These are phyloP conservation scores for Fagopyrum tataricum DNA, from an alignment of 148 eudicot genomes.

Conservation along the genomic window DNA sequence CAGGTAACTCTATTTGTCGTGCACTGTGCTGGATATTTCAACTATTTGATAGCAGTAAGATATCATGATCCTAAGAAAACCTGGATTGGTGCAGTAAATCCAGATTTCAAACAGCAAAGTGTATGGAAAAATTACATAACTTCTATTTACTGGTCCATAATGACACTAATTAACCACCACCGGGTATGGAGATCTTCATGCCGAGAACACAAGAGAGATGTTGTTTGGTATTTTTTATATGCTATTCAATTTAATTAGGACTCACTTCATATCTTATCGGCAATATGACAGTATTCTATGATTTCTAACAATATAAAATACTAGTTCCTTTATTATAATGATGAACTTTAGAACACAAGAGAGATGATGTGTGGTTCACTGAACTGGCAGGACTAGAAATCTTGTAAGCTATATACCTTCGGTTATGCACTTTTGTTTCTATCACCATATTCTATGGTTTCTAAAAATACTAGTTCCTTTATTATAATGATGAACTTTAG, in stretches of 20 bases:
- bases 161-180: conserved; percentile 85
- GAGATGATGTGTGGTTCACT: conserved; percentile 14
- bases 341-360: too few species aligned
- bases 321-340: too few species aligned
- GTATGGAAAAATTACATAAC: conserved; percentile 57
- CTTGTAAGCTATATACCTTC: conserved; percentile 28
- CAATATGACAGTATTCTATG: conserved; percentile 57
- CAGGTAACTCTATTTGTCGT: conserved; percentile 71
- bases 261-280: conserved; percentile 87
- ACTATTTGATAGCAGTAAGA: conserved; percentile 61
- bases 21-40: conserved; percentile 76
- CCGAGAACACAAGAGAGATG: conserved; percentile 75
- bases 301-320: too few species aligned
- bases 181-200: conserved; percentile 89
- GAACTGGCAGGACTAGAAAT: conserved; percentile 12
- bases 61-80: conserved; percentile 70
- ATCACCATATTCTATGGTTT: not conserved
- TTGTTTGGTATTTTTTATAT: conserved; percentile 67
- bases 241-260: conserved; percentile 82
- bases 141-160: conserved; percentile 77
- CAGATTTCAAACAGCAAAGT: conserved; percentile 57
- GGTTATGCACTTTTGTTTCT: not conserved
- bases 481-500: not conserved
- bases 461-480: not conserved
- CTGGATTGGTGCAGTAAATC: conserved; percentile 63